Percentiles rank a stretch among this genome's conserved stretches.
Evolutionary conservation across 352 stramenopile genomes (phyloP).

Genomic region (Phytophthora quininea): DNA sequence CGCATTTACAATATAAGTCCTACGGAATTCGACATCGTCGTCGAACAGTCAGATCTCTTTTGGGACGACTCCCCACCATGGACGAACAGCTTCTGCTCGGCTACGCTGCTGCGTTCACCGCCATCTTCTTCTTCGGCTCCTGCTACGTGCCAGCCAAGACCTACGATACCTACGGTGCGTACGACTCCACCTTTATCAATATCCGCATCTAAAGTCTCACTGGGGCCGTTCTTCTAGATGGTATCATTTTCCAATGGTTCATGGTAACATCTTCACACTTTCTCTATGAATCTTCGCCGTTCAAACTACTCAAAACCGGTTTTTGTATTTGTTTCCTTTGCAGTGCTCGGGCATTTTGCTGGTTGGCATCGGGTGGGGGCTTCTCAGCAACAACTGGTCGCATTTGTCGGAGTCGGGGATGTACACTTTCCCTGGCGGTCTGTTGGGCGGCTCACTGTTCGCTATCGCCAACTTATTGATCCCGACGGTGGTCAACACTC

Average conservation of each 20-base stretch:
- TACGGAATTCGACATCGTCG: neutral
- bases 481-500: conserved; percentile 84
- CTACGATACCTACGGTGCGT: conserved; percentile 80
- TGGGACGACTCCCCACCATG: conserved; percentile 17
- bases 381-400: conserved; percentile 84
- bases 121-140: conserved; percentile 85
- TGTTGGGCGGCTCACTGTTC: conserved; percentile 78
- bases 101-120: conserved; percentile 64
- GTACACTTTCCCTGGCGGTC: conserved; percentile 80
- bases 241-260: conserved; percentile 91
- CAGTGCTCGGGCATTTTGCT: conserved; percentile 87
- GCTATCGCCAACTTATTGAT: conserved; percentile 85
- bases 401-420: conserved; percentile 76
- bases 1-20: neutral
- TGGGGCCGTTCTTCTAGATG: conserved; percentile 41
- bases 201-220: neutral
- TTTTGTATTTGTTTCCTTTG: conserved; percentile 6
- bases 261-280: conserved; percentile 48
- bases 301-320: neutral
- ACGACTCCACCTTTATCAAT: neutral
- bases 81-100: conserved; percentile 48
- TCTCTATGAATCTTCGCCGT: conserved; percentile 1
- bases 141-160: conserved; percentile 87
- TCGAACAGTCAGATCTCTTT: conserved; percentile 1
- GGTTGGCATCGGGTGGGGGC: conserved; percentile 76